Evolutionary conservation across 192 early-diverging fungal genomes (phyloP), one percentile per base, ranked within the genome.

Genomic region (Coemansia sp.): DNA sequence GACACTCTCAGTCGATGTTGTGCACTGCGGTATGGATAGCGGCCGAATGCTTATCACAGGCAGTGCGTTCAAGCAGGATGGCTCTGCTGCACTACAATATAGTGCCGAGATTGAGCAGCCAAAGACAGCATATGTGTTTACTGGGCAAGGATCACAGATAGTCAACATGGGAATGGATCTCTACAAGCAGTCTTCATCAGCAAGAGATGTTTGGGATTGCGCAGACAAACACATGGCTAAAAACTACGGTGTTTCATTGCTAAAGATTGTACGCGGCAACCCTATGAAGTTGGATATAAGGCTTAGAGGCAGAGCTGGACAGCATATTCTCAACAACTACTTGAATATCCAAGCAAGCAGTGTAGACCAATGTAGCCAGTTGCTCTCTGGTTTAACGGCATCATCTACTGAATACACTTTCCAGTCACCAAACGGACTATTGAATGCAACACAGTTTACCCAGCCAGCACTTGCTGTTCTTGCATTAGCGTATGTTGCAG

Each of bases 151-250:
- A 63, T 95, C 95, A 67, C 95, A 97, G 74, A 92, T 94, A 76
- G 86, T 88, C 45, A 93, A 93, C 63, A 97, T 97, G 95, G 95
- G 95, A 65, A 97, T 97, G 95, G 89, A 88, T 45, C 86, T 97
- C 13, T 97, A 97, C 73, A 85, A 82, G 39, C 84, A 87, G 52
- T 95, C 93, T 2, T 74, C 88, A 54, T 87, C 93, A 62, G 94
- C 94, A 37, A 88, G 88, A 65, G 87, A 86, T 18, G 87, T 97
- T 69, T 97, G 95, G 95, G 91, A 97, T 71, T 86, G 90, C 57
- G 95, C 94, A 62, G 94, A 97, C 68, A 63, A 69, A 23, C 92
- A 95, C 79, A 92, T 94, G 83, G 76, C 91, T 72, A 76, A 79
- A 44, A 93, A 87, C 62, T 97, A 95, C 78, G 93, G 90, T 13